These are phyloP conservation scores for Pseudocercospora fuligena DNA, from an alignment of 2,329 filamentous ascomycete genomes.

Conservation along the genomic window DNA sequence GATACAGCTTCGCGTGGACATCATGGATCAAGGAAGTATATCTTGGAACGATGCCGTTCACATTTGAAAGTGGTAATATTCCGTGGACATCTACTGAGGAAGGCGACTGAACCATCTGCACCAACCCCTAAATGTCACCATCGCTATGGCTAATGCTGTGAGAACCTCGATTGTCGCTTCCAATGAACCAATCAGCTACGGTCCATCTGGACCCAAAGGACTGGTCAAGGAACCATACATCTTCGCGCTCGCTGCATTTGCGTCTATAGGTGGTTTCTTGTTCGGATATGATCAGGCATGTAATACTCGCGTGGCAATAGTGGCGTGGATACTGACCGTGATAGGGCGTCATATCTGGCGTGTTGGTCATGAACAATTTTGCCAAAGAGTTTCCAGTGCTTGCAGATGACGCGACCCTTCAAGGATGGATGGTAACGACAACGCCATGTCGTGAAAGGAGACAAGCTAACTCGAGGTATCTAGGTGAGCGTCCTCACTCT, in stretches of 20 bases:
- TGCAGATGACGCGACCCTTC: not conserved
- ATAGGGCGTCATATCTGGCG: not conserved
- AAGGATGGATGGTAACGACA: constrained; percentile 2
- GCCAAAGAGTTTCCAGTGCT: not conserved
- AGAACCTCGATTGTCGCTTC: not conserved
- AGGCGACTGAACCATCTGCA: not conserved
- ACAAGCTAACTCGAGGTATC: not conserved
- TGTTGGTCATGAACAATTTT: constrained; percentile 6
- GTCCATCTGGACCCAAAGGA: not conserved
- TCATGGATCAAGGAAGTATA: constrained; percentile 5
- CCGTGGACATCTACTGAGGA: not conserved
- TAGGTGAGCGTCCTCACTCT: constrained; percentile 1
- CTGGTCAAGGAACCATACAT: constrained; percentile 7
- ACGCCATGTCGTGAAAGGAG: no score
- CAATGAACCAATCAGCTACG: not conserved
- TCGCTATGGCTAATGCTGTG: not conserved
- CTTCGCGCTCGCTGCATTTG: not conserved
- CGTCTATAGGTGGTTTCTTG: not conserved
- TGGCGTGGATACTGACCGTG: not conserved
- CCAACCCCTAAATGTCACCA: not conserved
- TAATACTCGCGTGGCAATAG: not conserved
- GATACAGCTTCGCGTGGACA: not conserved
- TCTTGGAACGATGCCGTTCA: not conserved
- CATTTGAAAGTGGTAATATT: not conserved
- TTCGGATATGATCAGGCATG: constrained; percentile 6